These are phyloP conservation scores for Lumnitzera racemosa DNA, from an alignment of 345 rosid species.

Conservation along the genomic window DNA sequence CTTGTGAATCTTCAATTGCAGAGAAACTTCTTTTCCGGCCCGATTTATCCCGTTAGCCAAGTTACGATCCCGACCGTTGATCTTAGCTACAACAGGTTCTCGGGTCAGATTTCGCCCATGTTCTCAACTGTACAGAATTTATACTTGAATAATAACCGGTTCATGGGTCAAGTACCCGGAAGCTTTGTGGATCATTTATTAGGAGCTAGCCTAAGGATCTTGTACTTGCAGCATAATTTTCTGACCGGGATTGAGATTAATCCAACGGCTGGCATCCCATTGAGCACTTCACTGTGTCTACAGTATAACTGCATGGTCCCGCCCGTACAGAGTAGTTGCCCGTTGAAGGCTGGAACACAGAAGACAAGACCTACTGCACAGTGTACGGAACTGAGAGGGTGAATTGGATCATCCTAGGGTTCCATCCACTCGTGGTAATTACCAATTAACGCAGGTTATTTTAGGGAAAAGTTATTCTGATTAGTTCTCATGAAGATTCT, in stretches of 20 bases:
- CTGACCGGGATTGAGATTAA: slow-evolving; percentile 74
- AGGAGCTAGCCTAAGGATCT: slow-evolving; percentile 45
- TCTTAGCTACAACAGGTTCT: slow-evolving; percentile 68
- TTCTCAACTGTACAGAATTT: slow-evolving; percentile 75
- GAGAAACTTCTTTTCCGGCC: slow-evolving; percentile 62
- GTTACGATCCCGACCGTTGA: slow-evolving; percentile 64
- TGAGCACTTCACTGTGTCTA: slow-evolving; percentile 68
- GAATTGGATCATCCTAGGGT: not conserved
- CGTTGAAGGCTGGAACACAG: slow-evolving; percentile 65
- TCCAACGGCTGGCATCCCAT: slow-evolving; percentile 75
- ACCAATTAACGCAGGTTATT: too few species aligned
- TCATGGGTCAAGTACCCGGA: slow-evolving; percentile 67
- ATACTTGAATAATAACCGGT: slow-evolving; percentile 80
- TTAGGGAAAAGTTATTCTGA: too few species aligned
- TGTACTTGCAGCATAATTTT: slow-evolving; percentile 84
- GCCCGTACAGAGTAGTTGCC: slow-evolving; percentile 79
- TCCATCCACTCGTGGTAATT: too few species aligned
- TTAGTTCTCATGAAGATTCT: too few species aligned
- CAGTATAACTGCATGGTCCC: slow-evolving; percentile 95
- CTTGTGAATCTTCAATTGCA: slow-evolving; percentile 63
- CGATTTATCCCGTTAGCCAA: slow-evolving; percentile 43
- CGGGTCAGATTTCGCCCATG: slow-evolving; percentile 63
- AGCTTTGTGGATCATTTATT: slow-evolving; percentile 65
- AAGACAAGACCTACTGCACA: slow-evolving; percentile 69
- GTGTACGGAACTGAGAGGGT: slow-evolving; percentile 61